Conservation (phyloP, 805 yeast genomes). For the Candida sithepensis region DNA sequence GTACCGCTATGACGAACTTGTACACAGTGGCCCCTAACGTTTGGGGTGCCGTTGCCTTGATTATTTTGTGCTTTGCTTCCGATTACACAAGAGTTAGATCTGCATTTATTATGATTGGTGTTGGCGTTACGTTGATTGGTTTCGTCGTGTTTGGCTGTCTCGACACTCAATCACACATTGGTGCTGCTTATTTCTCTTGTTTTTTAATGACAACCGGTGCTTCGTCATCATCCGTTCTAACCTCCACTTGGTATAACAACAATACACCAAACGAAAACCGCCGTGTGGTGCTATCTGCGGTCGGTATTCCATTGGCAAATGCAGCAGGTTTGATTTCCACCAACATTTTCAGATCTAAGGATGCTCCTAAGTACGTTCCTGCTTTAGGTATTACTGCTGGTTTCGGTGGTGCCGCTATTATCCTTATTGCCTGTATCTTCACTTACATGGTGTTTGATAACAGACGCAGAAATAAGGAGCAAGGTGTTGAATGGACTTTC, state of each 20-base stretch:
- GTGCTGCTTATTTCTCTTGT: conserved; percentile 20
- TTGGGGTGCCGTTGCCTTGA: conserved; percentile 42
- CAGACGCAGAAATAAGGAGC: conserved; percentile 35
- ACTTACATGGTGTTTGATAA: conserved; percentile 41
- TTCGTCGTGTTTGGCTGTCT: conserved; percentile 44
- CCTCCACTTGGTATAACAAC: conserved; percentile 49
- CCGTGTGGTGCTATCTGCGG: conserved; percentile 44
- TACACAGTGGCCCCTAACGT: conserved; percentile 46
- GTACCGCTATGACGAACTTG: conserved; percentile 38
- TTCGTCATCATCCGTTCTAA: conserved; percentile 45
- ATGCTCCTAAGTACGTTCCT: conserved; percentile 49
- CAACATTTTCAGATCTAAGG: conserved; percentile 46
- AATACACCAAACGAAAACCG: conserved; percentile 44
- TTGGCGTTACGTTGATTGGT: conserved; percentile 39
- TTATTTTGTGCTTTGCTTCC: conserved; percentile 38
- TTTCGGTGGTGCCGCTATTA: conserved; percentile 41
- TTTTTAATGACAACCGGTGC: conserved; percentile 45
- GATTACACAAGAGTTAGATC: conserved; percentile 39
- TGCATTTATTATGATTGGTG: conserved; percentile 35
- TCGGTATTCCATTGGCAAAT: conserved; percentile 53
- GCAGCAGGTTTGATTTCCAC: conserved; percentile 55
- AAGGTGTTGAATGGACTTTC: conserved; percentile 37
- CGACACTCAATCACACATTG: conserved; percentile 34
- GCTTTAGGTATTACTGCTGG: conserved; percentile 49
- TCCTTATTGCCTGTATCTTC: conserved; percentile 21